Base-by-base conservation (phyloP, 768 basidiomycete species). In the Naganishia vaughanmartiniae region DNA sequence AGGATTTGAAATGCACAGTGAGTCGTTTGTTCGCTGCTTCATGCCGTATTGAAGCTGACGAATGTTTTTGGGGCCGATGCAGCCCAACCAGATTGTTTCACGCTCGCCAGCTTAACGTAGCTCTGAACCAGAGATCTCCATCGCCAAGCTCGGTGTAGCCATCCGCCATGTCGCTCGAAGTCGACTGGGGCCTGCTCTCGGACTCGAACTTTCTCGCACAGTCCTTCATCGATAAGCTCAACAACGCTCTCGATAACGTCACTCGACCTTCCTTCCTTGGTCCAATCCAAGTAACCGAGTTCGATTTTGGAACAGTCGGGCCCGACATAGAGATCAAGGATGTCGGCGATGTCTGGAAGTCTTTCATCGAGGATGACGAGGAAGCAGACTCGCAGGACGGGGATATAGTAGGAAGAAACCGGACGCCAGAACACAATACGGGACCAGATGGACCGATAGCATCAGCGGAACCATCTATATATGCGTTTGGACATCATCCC, bases 191-290 rank as follows among this genome's bases (percentile, higher is more conserved):
- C 74, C 87, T 88, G 74, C 87, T 98, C 72, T 39, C 60, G 26
- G 60, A 63, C 60, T 89, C 92, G 76, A 89, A 67, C 87, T 95
- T 76, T 90, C 86, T 96, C 14, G 86, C 92, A 10, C 83, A 83
- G 21, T 85, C 85, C 34, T 85, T 94, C 70, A 86, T 93, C 69
- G 84, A 87, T 46, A 77, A 89, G 56, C 88, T 99, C 76, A 93
- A 96, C 83, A 83, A 84, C 70, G 90, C 92, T 69, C 89, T 99
- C 28, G 77, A 85, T 7, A 85, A 82, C 58, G 87, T 89, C 2
- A 82, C 87, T 36, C 83, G 91, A n/a, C 96, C 95, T 0, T 92
- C 92, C 12, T 98, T 94, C 81, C 90, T 99, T 45, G 96, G 96
- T 1, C 93, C 94, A 17, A 87, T 98, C 70, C 86, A 89, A 70